Evolutionary conservation across 371 early-diverging fungal species (phyloP).

Genomic region (Rhizopus arrhizus): DNA sequence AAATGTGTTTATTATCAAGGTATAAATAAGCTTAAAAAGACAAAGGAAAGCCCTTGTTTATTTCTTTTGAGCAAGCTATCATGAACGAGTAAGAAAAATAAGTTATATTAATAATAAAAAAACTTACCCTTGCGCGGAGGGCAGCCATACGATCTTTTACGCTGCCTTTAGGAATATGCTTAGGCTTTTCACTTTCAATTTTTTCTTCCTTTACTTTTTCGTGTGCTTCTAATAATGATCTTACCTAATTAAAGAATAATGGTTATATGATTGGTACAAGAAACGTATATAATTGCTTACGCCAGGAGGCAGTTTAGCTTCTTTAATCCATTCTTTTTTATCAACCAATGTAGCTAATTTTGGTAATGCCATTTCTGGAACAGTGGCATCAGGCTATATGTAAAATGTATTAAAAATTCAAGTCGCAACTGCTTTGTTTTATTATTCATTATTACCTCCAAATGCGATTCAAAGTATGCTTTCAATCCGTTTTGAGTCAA

Average conservation of each 20-base stretch:
- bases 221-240: conserved; percentile 30
- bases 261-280: background rate
- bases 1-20: background rate
- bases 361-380: conserved; percentile 46
- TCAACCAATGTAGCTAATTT: conserved; percentile 31
- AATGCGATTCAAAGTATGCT: conserved; percentile 28
- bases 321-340: conserved; percentile 35
- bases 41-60: background rate
- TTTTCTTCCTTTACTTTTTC: conserved; percentile 31
- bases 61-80: conserved; percentile 21
- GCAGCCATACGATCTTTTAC: conserved; percentile 43
- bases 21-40: background rate
- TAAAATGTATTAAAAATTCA: background rate
- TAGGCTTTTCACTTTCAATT: conserved; percentile 19
- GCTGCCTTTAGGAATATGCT: conserved; percentile 31
- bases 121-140: conserved; percentile 43
- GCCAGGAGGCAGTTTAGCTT: conserved; percentile 38
- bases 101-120: background rate
- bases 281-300: conserved; percentile 19
- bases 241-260: conserved; percentile 18
- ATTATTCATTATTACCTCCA: conserved; percentile 19
- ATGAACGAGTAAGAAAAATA: background rate
- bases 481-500: conserved; percentile 20
- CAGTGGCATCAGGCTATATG: conserved; percentile 25
- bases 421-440: background rate